phyloP scores from a whole-genome alignment of 106 monocot genomes.

The Gastrodia elata region DNA sequence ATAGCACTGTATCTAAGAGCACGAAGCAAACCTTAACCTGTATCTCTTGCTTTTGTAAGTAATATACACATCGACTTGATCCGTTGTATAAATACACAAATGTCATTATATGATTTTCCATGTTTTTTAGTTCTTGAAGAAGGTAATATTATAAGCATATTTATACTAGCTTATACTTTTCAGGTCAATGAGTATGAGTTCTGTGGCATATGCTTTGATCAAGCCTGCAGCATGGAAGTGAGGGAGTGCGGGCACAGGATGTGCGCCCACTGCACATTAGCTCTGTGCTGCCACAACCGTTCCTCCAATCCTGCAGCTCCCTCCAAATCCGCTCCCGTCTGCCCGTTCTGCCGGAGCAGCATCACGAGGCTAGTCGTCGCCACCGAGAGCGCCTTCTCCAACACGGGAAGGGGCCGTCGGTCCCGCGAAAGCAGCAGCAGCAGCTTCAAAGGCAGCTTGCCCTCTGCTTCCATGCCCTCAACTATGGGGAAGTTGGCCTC shows the following conservation, averaged over 20 bases:
- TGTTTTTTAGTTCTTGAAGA: background rate
- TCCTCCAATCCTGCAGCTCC: constrained; percentile 28
- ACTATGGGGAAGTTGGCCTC: constrained; percentile 26
- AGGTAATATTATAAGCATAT: too few relatives aligned
- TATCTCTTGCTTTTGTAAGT: too few relatives aligned
- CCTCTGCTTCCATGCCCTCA: constrained; percentile 28
- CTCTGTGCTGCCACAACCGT: constrained; percentile 57
- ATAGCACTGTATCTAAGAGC: too few relatives aligned
- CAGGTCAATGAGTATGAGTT: constrained; percentile 32
- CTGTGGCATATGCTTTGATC: constrained; percentile 63
- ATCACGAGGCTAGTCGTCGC: constrained; percentile 33
- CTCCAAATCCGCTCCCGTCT: constrained; percentile 19
- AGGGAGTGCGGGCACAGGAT: constrained; percentile 26
- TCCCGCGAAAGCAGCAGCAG: constrained; percentile 37
- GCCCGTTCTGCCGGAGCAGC: constrained; percentile 59
- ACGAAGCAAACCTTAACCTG: too few relatives aligned
- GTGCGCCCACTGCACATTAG: constrained; percentile 49
- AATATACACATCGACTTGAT: too few relatives aligned
- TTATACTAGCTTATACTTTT: constrained; percentile 11
- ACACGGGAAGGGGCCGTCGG: constrained; percentile 9
- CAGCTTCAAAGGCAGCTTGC: constrained; percentile 53
- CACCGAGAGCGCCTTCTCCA: constrained; percentile 5
- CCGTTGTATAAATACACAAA: too few relatives aligned
- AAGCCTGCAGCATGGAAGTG: constrained; percentile 46
- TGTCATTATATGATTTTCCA: background rate